Evolutionary conservation across 2,329 filamentous ascomycete genomes (phyloP).

Genomic region (Cordyceps farinosa): DNA sequence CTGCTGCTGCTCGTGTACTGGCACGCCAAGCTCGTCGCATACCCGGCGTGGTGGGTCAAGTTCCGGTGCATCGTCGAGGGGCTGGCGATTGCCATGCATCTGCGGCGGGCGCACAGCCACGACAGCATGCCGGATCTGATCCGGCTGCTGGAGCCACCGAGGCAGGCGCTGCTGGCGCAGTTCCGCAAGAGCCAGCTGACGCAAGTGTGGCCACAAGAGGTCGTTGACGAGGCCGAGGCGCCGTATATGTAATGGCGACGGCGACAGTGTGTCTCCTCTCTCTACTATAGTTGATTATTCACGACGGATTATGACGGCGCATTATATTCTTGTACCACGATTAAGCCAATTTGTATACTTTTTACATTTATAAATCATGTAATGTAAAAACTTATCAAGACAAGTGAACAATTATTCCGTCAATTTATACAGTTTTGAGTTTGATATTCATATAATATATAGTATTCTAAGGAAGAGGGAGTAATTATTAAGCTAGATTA

Average conservation of each 20-base stretch:
- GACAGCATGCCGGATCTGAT: not conserved
- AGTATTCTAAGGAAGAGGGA: too few species aligned
- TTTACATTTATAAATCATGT: too few species aligned
- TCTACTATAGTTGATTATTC: not conserved
- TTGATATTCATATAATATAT: too few species aligned
- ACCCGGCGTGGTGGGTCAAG: constrained; percentile 42
- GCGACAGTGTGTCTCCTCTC: not conserved
- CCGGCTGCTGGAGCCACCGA: constrained; percentile 3
- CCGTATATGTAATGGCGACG: not conserved
- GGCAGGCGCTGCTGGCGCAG: constrained; percentile 6
- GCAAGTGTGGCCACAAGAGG: constrained; percentile 8
- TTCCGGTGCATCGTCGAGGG: constrained; percentile 42
- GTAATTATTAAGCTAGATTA: too few species aligned
- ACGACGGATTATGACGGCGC: not conserved
- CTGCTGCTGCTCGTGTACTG: constrained; percentile 51
- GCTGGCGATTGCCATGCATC: constrained; percentile 40
- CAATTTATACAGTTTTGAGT: too few species aligned
- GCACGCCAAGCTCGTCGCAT: constrained; percentile 44
- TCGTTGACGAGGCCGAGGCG: constrained; percentile 7
- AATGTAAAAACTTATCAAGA: too few species aligned
- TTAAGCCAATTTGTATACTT: too few species aligned
- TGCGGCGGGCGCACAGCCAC: constrained; percentile 19
- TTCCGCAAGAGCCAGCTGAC: constrained; percentile 12
- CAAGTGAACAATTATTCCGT: too few species aligned
- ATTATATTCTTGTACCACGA: too few species aligned